Percentiles rank a stretch among this genome's conserved stretches.
These are phyloP conservation scores for Mortierella hygrophila DNA, from an alignment of 192 early-diverging fungal genomes.

Conservation along the genomic window DNA sequence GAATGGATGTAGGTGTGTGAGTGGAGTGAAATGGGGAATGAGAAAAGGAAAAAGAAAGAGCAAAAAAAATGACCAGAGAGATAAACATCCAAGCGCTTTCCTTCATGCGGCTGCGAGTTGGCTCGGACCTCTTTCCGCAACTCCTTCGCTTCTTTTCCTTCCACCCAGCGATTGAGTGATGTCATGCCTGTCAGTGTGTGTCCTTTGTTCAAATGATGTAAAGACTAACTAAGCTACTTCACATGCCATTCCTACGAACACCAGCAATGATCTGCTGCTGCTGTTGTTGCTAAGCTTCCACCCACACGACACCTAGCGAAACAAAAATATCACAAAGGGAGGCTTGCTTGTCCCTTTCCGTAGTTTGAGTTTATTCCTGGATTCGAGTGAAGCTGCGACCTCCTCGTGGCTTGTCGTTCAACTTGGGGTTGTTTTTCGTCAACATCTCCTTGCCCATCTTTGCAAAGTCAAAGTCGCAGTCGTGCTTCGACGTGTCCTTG, in stretches of 20 bases:
- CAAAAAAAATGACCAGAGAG: neutral
- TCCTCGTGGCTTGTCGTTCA: constrained; percentile 80
- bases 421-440: constrained; percentile 80
- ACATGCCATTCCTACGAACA: neutral
- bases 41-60: neutral
- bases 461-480: constrained; percentile 86
- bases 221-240: neutral
- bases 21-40: neutral
- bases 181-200: neutral
- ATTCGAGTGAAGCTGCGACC: constrained; percentile 83
- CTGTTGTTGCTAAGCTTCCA: neutral
- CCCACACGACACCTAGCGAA: neutral
- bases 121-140: neutral
- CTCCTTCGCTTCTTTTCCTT: neutral
- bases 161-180: neutral
- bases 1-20: neutral
- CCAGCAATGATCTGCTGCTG: neutral
- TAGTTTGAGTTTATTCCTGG: constrained; percentile 30
- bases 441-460: constrained; percentile 76
- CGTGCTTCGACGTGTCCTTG: constrained; percentile 77
- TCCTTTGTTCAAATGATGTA: neutral
- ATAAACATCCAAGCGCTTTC: too few species aligned
- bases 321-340: neutral
- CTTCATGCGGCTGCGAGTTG: neutral
- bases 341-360: neutral